phyloP scores from a whole-genome alignment of 805 yeast species.

The Priceomyces haplophilus region DNA sequence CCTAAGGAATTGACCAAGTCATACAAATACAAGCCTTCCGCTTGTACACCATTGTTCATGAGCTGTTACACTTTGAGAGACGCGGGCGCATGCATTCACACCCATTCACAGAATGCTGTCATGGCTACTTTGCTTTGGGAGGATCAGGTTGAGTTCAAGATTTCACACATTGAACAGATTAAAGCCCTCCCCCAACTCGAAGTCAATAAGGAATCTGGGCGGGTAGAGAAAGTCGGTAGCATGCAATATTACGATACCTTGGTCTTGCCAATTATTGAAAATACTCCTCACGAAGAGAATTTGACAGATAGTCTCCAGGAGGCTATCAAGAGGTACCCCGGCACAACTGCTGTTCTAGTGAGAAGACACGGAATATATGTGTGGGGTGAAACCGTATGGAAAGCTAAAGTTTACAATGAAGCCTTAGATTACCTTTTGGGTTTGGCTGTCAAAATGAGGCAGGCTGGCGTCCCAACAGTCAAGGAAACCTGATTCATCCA shows the following conservation, averaged over 20 bases:
- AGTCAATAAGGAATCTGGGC: conserved; percentile 25
- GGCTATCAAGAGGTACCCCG: conserved; percentile 69
- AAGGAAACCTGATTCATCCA: conserved; percentile 3
- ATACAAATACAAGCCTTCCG: conserved; percentile 73
- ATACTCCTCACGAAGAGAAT: conserved; percentile 85
- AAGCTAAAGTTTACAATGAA: conserved; percentile 90
- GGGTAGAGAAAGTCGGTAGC: conserved; percentile 61
- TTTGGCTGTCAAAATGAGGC: conserved; percentile 78
- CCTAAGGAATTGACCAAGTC: conserved; percentile 35
- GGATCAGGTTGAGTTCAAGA: conserved; percentile 63
- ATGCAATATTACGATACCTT: conserved; percentile 70
- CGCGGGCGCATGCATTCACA: conserved; percentile 93
- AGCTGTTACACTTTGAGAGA: conserved; percentile 63
- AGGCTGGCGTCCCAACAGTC: conserved; percentile 57
- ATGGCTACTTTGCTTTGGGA: conserved; percentile 67
- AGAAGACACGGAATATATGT: conserved; percentile 93
- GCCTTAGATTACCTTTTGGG: conserved; percentile 88
- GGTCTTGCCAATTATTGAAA: conserved; percentile 86
- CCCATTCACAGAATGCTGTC: conserved; percentile 89
- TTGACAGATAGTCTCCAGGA: conserved; percentile 61
- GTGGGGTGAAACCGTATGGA: conserved; percentile 94
- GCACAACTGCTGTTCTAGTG: conserved; percentile 81
- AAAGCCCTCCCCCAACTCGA: conserved; percentile 74
- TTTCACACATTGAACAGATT: conserved; percentile 84
- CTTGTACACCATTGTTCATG: conserved; percentile 86